phyloP scores from a whole-genome alignment of 2,329 filamentous ascomycete genomes.

The Colletotrichum lindemuthianum region DNA sequence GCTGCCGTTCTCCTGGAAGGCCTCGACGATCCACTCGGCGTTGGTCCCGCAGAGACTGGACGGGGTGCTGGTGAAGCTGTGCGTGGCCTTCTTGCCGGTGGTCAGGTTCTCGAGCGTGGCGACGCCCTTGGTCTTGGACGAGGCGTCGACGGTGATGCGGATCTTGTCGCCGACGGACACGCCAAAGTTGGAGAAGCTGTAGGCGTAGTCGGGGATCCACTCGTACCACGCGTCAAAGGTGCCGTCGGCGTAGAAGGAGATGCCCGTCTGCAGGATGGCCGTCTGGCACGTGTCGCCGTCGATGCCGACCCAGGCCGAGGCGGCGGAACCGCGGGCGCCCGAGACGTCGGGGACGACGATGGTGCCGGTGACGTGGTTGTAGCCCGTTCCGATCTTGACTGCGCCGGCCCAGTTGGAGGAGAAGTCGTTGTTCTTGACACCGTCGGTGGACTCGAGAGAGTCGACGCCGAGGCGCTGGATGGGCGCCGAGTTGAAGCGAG shows the following conservation, averaged over 20 bases:
- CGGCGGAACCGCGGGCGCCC: constrained; percentile 38
- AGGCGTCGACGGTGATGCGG: constrained; percentile 41
- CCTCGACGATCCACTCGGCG: constrained; percentile 72
- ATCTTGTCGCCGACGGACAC: constrained; percentile 45
- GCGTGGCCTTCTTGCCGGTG: constrained; percentile 61
- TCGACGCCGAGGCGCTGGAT: constrained; percentile 27
- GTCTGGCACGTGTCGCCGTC: constrained; percentile 55
- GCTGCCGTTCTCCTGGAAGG: constrained; percentile 41
- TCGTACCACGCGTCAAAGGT: constrained; percentile 57
- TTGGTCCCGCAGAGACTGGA: constrained; percentile 63
- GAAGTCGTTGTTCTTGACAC: constrained; percentile 36
- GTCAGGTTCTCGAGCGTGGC: constrained; percentile 56
- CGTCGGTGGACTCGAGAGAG: constrained; percentile 9
- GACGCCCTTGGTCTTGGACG: constrained; percentile 39
- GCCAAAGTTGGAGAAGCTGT: constrained; percentile 49
- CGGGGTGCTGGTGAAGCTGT: constrained; percentile 58
- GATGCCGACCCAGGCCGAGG: constrained; percentile 59
- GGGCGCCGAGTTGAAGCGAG: constrained; percentile 33
- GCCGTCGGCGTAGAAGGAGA: constrained; percentile 51
- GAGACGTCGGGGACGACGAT: constrained; percentile 42
- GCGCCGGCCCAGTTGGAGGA: constrained; percentile 45
- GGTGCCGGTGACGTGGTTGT: constrained; percentile 43
- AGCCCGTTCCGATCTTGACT: constrained; percentile 41
- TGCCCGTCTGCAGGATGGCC: constrained; percentile 54
- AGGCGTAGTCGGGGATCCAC: constrained; percentile 55